Base-by-base conservation (phyloP, 169 alveolate genomes). In the Pseudocohnilembus persalinus region DNA sequence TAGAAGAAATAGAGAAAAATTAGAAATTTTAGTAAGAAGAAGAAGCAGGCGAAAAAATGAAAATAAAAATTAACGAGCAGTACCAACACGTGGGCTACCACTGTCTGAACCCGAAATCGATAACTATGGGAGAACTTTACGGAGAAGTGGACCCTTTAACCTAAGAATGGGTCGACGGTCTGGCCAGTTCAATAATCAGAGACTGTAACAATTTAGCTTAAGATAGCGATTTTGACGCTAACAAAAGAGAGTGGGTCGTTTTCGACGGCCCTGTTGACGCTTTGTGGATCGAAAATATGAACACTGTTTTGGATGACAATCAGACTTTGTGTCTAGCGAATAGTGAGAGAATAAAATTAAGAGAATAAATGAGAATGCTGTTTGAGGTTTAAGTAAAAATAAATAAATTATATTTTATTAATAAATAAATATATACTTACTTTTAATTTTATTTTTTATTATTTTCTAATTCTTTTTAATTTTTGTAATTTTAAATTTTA, bases 221-320 rank as follows among this genome's bases (percentile, higher is more conserved):
- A 73, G 93, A 95, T 87, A 83, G 91, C 85, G 63, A 91, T 85
- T 81, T 92, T 90, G 81, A 93, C 93, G 30, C 77, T 88, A 64
- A 88, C 93, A 95, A 93, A 73, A 80, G 80, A 80, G 74, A 89
- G 74, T 97, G 98, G 98, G 93, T 97, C 29, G 93, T 96, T 88
- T 96, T 97, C 87, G 99, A 97, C 90, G 99, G 99, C 1, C 99
- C 99, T 0, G 98, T 97, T 29, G 95, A 91, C 90, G 96, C 99
- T 34, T 88, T 95, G 64, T 97, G 99, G 98, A 95, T 97, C 31
- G 99, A 97, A 87, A 96, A 96, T 88, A 97, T 97, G 98, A 97
- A 97, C 88, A 95, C 97, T 74, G 99, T 97, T 24, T 90, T 97
- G 34, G 99, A 97, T 89, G 99, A 97, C 91, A 91, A 92, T 81